These are phyloP conservation scores for Diutina mesorugosa DNA, from an alignment of 1,139 yeast species.

Conservation along the genomic window DNA sequence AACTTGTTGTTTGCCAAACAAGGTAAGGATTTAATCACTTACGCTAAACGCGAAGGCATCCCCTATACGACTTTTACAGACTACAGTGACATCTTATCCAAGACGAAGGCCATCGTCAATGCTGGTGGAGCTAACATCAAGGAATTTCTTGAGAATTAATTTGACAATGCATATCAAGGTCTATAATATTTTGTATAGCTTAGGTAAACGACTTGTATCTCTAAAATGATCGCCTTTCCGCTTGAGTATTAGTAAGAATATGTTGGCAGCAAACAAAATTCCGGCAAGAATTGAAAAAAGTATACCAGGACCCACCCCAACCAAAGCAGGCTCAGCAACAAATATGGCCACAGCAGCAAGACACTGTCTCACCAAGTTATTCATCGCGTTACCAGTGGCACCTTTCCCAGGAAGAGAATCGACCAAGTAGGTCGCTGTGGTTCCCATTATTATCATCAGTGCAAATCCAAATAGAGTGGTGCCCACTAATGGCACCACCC, in stretches of 20 bases:
- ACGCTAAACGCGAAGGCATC: conserved; percentile 66
- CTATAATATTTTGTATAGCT: conserved; percentile 30
- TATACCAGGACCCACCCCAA: conserved; percentile 59
- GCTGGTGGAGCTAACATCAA: conserved; percentile 3
- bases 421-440: conserved; percentile 68
- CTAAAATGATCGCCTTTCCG: conserved; percentile 53
- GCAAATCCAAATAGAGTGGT: conserved; percentile 75
- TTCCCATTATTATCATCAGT: conserved; percentile 74
- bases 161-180: neutral
- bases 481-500: conserved; percentile 72
- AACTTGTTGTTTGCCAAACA: conserved; percentile 85
- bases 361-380: conserved; percentile 60
- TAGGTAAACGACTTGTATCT: conserved; percentile 48
- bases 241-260: conserved; percentile 37
- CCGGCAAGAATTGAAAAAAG: conserved; percentile 59
- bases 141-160: neutral
- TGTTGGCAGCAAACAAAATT: conserved; percentile 32
- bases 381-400: conserved; percentile 79
- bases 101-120: conserved; percentile 10
- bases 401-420: conserved; percentile 83
- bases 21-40: conserved; percentile 81
- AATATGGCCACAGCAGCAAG: conserved; percentile 72
- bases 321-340: conserved; percentile 52
- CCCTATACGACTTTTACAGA: conserved; percentile 76
- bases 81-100: conserved; percentile 57